Base-by-base conservation (phyloP, 1,284 basidiomycete genomes). In the Ganoderma leucocontextum region DNA sequence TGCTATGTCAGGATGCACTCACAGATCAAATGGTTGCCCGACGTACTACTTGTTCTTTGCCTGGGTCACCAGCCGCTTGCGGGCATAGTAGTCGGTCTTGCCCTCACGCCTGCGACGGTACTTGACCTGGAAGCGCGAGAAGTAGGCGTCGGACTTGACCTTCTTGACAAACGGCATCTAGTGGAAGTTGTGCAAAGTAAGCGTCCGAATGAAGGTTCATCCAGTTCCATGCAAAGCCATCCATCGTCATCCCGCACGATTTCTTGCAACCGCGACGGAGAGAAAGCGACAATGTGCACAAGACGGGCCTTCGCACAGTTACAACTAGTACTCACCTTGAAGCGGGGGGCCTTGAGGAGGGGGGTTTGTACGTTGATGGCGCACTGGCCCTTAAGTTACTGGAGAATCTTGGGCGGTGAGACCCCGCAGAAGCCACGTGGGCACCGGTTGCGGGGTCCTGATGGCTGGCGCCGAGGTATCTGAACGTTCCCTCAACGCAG, bases 31-130 rank as follows among this genome's bases (percentile, higher is more conserved):
- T 15, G 0, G 17, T 22, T 10, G 12, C 4, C 12, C n/a, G 39
- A 81, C 87, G 66, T 78, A 92, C 92, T 99, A 99, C 89, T 99
- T 99, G 93, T 99, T 99, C 91, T 99, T 99, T 74, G 97, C 96
- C 89, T 99, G 98, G 69, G 94, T 91, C 74, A 98, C 90, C 67
- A 99, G 89, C 77, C 96, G 92, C 87, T 98, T 97, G 78, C 97
- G 95, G 70, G 97, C 97, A 80, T 99, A 98, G 90, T 99, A 99
- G 82, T 99, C 98, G 75, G 98, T 99, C 87, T 96, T 98, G 72
- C 98, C 98, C 87, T 99, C 98, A 80, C 95, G 91, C 75, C 95
- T 87, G 79, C 97, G 89, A 79, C 97, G 94, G 85, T 96, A 96
- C 86, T 97, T 97, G 77, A 97, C 96, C 86, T 98, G 96, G 90